A percentile compares a stretch with the other conserved stretches of the same genome.
These are phyloP conservation scores for Cenchrus fungigraminus DNA, from an alignment of 176 grass and related monocot species.

Conservation along the genomic window DNA sequence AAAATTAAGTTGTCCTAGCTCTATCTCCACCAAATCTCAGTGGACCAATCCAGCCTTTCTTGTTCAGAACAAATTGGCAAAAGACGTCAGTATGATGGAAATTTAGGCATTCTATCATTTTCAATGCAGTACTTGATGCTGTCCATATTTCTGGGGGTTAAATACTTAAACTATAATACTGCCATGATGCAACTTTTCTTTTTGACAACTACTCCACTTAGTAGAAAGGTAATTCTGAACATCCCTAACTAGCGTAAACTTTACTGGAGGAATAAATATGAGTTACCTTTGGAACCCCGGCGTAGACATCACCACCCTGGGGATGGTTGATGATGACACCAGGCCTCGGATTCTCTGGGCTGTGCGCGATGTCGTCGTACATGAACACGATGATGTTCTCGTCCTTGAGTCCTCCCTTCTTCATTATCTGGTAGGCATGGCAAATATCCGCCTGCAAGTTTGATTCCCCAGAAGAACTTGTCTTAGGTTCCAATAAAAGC, in stretches of 20 bases:
- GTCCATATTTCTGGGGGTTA: neutral
- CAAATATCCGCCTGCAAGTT: constrained; percentile 83
- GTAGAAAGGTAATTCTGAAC: constrained; percentile 27
- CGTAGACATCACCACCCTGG: constrained; percentile 84
- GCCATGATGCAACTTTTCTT: neutral
- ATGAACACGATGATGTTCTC: constrained; percentile 98
- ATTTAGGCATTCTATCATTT: constrained; percentile 26
- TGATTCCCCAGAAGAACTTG: neutral
- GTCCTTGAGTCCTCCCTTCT: constrained; percentile 90
- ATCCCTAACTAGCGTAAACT: constrained; percentile 6
- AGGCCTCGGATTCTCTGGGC: constrained; percentile 69
- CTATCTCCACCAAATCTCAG: neutral
- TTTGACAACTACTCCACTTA: constrained; percentile 18
- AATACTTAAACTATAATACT: constrained; percentile 6
- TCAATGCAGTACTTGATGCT: constrained; percentile 23
- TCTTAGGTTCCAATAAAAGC: neutral
- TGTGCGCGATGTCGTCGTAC: constrained; percentile 94
- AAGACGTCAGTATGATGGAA: neutral
- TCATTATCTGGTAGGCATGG: constrained; percentile 99
- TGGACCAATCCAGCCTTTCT: constrained; percentile 20
- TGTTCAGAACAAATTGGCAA: constrained; percentile 26
- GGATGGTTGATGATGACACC: constrained; percentile 95
- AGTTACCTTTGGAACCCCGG: constrained; percentile 89
- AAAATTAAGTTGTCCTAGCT: constrained; percentile 6
- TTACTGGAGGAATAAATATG: neutral